These are phyloP conservation scores for Drechslerella dactyloides DNA, from an alignment of 2,329 filamentous ascomycete genomes.

Conservation along the genomic window DNA sequence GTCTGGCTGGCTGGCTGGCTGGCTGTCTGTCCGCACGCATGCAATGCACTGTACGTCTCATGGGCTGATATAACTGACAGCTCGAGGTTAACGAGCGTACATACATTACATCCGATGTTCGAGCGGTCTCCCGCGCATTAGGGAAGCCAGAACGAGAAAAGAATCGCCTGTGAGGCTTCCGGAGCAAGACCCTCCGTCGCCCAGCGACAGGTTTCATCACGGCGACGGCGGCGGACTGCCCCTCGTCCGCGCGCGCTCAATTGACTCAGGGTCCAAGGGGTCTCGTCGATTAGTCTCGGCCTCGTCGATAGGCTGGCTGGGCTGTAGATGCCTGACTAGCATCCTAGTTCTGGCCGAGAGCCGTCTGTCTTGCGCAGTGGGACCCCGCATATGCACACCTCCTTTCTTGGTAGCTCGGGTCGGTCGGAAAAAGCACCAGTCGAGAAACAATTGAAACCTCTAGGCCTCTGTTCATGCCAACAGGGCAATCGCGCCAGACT, in stretches of 20 bases:
- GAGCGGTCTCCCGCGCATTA: not conserved
- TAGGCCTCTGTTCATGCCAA: not conserved
- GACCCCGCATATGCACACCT: too few species aligned
- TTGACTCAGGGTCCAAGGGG: slow-evolving; percentile 33
- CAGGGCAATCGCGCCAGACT: not conserved
- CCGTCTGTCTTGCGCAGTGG: too few species aligned
- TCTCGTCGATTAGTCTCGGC: not conserved
- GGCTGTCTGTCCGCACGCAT: not conserved
- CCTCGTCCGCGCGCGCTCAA: not conserved
- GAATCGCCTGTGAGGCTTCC: slow-evolving; percentile 22
- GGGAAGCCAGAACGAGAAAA: too few species aligned
- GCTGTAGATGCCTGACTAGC: too few species aligned
- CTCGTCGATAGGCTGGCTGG: too few species aligned
- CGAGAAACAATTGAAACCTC: not conserved
- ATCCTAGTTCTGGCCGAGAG: too few species aligned
- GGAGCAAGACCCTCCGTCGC: slow-evolving; percentile 40
- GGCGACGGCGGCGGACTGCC: not conserved
- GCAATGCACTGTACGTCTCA: too few species aligned
- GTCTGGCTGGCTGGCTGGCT: not conserved
- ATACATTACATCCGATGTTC: slow-evolving; percentile 3
- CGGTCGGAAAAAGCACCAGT: too few species aligned
- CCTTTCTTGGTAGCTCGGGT: too few species aligned
- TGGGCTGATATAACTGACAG: too few species aligned
- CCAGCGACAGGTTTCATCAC: slow-evolving; percentile 39
- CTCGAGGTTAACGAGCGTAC: too few species aligned